Conservation (phyloP, 1,284 basidiomycete genomes). For the Cutaneotrichosporon daszewskae region DNA sequence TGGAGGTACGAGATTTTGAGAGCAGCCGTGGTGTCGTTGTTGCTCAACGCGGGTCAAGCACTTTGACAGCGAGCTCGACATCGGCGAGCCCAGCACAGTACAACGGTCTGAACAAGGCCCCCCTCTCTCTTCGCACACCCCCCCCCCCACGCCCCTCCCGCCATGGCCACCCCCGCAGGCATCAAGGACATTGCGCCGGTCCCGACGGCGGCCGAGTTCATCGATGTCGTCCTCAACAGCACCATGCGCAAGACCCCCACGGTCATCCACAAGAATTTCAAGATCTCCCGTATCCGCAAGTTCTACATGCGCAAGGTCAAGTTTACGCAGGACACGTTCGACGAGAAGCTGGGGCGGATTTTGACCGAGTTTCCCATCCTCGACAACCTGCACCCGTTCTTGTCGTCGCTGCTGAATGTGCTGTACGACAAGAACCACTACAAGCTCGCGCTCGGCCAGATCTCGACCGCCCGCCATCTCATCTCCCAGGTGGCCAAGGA, state of each 20-base stretch:
- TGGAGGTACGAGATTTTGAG: not conserved
- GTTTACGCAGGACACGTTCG: slow-evolving; percentile 96
- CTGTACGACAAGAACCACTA: slow-evolving; percentile 98
- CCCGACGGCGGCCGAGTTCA: slow-evolving; percentile 87
- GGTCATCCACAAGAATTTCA: slow-evolving; percentile 85
- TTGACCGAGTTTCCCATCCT: slow-evolving; percentile 94
- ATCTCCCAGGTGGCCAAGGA: slow-evolving; percentile 95
- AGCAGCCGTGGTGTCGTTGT: too few relatives aligned
- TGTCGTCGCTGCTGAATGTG: slow-evolving; percentile 88
- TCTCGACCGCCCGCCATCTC: slow-evolving; percentile 85
- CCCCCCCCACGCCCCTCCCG: slow-evolving; percentile 2
- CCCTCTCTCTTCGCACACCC: not conserved
- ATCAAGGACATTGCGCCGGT: slow-evolving; percentile 96
- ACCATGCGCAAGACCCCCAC: slow-evolving; percentile 84
- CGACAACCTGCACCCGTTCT: slow-evolving; percentile 92
- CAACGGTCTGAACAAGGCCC: too few relatives aligned
- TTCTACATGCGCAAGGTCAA: slow-evolving; percentile 99
- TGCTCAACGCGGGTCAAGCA: too few relatives aligned
- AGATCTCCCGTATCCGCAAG: slow-evolving; percentile 57
- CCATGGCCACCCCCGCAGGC: slow-evolving; percentile 51
- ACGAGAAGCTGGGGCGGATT: slow-evolving; percentile 92
- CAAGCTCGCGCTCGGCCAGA: slow-evolving; percentile 91
- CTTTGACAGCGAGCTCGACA: too few relatives aligned
- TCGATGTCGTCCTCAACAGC: slow-evolving; percentile 94
- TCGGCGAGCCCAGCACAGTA: too few relatives aligned